These are phyloP conservation scores for Rhodotorula mucilaginosa DNA, from an alignment of 1,284 basidiomycete genomes.

Conservation along the genomic window DNA sequence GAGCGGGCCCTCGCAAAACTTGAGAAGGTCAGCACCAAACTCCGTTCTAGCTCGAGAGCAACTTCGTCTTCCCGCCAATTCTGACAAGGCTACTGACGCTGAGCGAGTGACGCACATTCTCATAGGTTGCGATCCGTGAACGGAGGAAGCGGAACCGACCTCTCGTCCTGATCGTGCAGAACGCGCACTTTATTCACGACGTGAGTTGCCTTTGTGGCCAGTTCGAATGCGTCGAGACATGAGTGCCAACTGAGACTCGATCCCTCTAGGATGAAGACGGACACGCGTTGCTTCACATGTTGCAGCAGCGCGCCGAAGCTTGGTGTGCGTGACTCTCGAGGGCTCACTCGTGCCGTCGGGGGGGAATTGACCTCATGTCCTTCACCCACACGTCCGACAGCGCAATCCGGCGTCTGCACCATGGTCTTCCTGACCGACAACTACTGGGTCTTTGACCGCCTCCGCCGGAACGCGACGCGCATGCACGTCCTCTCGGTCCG, in stretches of 20 bases:
- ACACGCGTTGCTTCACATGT: constrained; percentile 68
- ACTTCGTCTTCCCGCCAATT: too few species aligned
- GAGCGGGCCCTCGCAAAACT: constrained; percentile 79
- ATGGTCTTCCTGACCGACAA: constrained; percentile 69
- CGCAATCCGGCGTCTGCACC: constrained; percentile 29
- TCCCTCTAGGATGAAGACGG: constrained; percentile 62
- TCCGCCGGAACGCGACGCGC: constrained; percentile 38
- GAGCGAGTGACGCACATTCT: background rate
- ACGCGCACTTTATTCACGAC: constrained; percentile 65
- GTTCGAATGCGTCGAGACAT: background rate
- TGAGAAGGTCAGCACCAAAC: constrained; percentile 58
- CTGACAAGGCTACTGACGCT: background rate
- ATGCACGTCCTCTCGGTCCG: constrained; percentile 66
- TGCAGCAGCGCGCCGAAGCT: constrained; percentile 77
- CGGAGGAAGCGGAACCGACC: constrained; percentile 62
- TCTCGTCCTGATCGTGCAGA: constrained; percentile 70
- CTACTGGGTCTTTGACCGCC: constrained; percentile 27
- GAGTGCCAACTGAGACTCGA: too few species aligned
- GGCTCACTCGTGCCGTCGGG: background rate
- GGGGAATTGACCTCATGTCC: background rate
- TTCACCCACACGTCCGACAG: background rate
- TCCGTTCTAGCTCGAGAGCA: too few species aligned
- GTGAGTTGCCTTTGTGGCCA: background rate
- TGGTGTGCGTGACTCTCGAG: constrained; percentile 54
- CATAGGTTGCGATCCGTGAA: constrained; percentile 69